Percentiles rank a stretch among this genome's conserved stretches.
Evolutionary conservation across 176 grass and related monocot species (phyloP).

Genomic region (Miscanthus lutarioriparius): DNA sequence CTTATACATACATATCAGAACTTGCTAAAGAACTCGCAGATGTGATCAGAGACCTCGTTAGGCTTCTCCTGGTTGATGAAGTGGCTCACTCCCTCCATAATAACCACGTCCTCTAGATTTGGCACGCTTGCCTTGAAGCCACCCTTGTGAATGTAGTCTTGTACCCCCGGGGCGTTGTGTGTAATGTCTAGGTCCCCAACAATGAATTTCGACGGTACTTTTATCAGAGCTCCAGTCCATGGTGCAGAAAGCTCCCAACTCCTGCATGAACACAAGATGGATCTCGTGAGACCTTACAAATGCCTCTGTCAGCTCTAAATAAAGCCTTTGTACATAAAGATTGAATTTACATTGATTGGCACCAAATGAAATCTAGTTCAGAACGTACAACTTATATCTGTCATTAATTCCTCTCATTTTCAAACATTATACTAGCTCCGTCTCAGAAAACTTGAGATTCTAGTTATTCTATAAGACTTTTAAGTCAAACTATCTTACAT

Average conservation of each 20-base stretch:
- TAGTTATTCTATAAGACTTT: not conserved
- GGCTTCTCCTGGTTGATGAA: constrained; percentile 84
- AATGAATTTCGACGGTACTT: constrained; percentile 69
- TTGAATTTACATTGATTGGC: not conserved
- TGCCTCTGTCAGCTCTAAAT: not conserved
- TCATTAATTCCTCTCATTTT: not conserved
- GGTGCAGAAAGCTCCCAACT: constrained; percentile 77
- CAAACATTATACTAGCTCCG: not conserved
- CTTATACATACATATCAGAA: constrained; percentile 36
- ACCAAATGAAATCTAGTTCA: not conserved
- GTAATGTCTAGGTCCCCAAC: constrained; percentile 72
- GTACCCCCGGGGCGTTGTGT: constrained; percentile 53
- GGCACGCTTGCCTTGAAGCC: constrained; percentile 59
- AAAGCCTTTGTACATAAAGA: not conserved
- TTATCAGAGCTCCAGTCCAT: constrained; percentile 60
- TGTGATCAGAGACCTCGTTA: constrained; percentile 71
- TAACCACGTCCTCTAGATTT: constrained; percentile 68
- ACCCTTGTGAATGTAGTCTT: constrained; percentile 70
- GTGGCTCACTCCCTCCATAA: constrained; percentile 69
- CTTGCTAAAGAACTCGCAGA: constrained; percentile 68
- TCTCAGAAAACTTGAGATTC: not conserved
- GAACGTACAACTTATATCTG: not conserved
- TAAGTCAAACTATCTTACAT: not conserved
- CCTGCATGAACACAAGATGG: constrained; percentile 41
- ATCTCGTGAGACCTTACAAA: not conserved